phyloP scores from a whole-genome alignment of 805 yeast genomes.

The Dipodascus geniculatus region DNA sequence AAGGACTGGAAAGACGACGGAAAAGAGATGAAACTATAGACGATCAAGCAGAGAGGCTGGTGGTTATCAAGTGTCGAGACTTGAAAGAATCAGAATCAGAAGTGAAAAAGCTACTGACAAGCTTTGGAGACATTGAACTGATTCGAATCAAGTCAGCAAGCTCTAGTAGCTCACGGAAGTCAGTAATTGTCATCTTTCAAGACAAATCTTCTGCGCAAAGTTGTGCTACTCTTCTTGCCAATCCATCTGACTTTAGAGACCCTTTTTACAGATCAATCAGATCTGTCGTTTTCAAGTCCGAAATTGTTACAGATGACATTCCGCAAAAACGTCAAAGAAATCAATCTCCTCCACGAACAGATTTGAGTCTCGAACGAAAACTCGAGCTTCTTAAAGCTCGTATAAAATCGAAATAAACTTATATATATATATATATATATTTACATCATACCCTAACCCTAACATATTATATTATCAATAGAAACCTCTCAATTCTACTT shows the following conservation, averaged over 20 bases:
- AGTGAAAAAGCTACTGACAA: not conserved
- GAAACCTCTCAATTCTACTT: not conserved
- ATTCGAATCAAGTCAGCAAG: not conserved
- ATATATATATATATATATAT: too few relatives aligned
- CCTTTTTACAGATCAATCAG: not conserved
- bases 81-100: not conserved
- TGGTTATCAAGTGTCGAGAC: not conserved
- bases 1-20: conserved; percentile 9
- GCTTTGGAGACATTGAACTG: not conserved
- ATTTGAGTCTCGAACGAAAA: not conserved
- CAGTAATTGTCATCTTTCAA: not conserved
- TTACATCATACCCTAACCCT: conserved; percentile 1
- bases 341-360: not conserved
- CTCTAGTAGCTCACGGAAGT: not conserved
- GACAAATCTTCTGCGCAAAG: not conserved
- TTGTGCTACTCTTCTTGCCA: not conserved
- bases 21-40: conserved; percentile 5
- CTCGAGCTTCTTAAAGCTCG: not conserved
- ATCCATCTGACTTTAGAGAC: not conserved
- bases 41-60: not conserved
- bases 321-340: not conserved
- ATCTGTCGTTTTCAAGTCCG: not conserved
- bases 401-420: too few relatives aligned
- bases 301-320: not conserved
- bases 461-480: not conserved